Conservation (phyloP, 2,329 filamentous ascomycete genomes). For the Fusarium torreyae region DNA sequence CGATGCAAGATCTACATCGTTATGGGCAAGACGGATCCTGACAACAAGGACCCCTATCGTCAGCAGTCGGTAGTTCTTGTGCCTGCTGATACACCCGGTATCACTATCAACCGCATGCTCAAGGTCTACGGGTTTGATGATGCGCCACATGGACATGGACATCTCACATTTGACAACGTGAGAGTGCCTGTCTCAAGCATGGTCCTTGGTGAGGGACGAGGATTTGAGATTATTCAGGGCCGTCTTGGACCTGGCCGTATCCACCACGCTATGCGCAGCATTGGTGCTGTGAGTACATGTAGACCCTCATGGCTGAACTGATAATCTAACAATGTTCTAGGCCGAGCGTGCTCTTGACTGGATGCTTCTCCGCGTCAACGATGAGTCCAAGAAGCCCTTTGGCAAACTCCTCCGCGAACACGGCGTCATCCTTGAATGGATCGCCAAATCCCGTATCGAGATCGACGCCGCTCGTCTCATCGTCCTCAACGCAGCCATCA, state of each 20-base stretch:
- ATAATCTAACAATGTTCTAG: conserved; percentile 52
- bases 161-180: conserved; percentile 91
- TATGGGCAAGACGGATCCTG: conserved; percentile 91
- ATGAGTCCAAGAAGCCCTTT: conserved; percentile 91
- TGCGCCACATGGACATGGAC: conserved; percentile 97
- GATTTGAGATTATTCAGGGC: conserved; percentile 98
- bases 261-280: conserved; percentile 96
- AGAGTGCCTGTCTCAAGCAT: conserved; percentile 88
- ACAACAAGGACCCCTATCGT: conserved; percentile 82
- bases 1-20: conserved; percentile 95
- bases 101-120: conserved; percentile 95
- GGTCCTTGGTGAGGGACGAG: conserved; percentile 91
- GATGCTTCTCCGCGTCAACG: conserved; percentile 95
- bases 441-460: conserved; percentile 91
- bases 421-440: conserved; percentile 95
- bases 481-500: conserved; percentile 94
- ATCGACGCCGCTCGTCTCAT: conserved; percentile 92
- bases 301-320: rapidly evolving
- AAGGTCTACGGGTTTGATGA: conserved; percentile 97
- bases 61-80: conserved; percentile 96
- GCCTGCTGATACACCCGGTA: conserved; percentile 82
- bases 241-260: conserved; percentile 96
- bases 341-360: conserved; percentile 93
- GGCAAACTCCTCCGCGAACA: conserved; percentile 89
- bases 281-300: conserved; percentile 77